Evolutionary conservation across 2,329 filamentous ascomycete genomes (phyloP).

Genomic region (Eurotiales sp.): DNA sequence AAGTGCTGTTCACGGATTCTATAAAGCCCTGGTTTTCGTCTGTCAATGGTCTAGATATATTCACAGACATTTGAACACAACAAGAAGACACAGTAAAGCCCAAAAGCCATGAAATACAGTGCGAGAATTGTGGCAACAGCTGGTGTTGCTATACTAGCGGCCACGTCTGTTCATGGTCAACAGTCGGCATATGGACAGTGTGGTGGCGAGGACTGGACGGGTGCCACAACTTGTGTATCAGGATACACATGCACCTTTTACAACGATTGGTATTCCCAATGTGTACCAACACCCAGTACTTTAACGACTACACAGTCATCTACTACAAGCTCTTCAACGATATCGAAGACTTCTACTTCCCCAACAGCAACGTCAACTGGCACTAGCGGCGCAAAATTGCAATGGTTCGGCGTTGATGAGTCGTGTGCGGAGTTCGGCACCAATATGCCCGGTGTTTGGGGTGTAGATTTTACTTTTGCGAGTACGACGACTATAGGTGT

Average conservation of each 20-base stretch:
- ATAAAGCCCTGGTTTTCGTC: too few species aligned
- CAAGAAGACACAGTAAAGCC: too few species aligned
- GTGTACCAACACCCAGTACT: slow-evolving; percentile 8
- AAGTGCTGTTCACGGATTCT: too few species aligned
- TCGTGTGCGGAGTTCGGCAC: slow-evolving; percentile 63
- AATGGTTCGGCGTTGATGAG: slow-evolving; percentile 50
- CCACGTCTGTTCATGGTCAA: slow-evolving; percentile 7
- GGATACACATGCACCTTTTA: slow-evolving; percentile 6
- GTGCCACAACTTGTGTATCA: slow-evolving; percentile 6
- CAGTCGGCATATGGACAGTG: slow-evolving; percentile 11
- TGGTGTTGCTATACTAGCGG: too few species aligned
- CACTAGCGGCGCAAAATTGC: slow-evolving; percentile 1
- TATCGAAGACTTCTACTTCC: background rate
- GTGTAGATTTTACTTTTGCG: slow-evolving; percentile 62
- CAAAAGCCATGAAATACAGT: too few species aligned
- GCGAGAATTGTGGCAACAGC: too few species aligned
- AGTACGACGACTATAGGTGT: slow-evolving; percentile 43
- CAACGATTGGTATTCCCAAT: slow-evolving; percentile 8
- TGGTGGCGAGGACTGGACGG: slow-evolving; percentile 8
- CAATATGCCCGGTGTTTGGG: slow-evolving; percentile 26
- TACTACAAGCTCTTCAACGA: background rate
- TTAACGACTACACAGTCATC: background rate
- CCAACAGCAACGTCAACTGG: background rate
- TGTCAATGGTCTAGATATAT: too few species aligned
- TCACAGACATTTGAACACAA: too few species aligned